A percentile compares a stretch with the other conserved stretches of the same genome.
Conservation (phyloP, 2,329 filamentous ascomycete genomes). For the Microdochium bolleyi region DNA sequence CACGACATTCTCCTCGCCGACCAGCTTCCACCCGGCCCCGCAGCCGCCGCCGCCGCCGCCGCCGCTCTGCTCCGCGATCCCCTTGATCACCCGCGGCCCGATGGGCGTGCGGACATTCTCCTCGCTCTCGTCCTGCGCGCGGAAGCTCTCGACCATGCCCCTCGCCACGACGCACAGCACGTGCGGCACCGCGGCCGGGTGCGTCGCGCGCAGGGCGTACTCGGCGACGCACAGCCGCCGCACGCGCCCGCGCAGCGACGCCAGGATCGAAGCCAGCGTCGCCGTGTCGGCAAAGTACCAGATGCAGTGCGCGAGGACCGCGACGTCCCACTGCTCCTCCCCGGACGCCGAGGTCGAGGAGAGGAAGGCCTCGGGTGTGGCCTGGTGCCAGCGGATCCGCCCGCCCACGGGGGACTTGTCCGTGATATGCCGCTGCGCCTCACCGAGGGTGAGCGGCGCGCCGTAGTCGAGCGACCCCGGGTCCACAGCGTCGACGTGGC, state of each 20-base stretch:
- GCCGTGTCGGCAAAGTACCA: conserved; percentile 42
- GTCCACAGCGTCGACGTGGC: conserved; percentile 42
- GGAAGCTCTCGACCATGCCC: conserved; percentile 32
- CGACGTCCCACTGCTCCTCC: conserved; percentile 27
- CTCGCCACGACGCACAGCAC: conserved; percentile 41
- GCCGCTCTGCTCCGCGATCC: too few species aligned
- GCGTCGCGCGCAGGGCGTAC: conserved; percentile 31
- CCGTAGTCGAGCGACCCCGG: conserved; percentile 42
- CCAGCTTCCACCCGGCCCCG: conserved; percentile 24
- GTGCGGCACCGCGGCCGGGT: conserved; percentile 33
- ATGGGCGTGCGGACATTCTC: conserved; percentile 41
- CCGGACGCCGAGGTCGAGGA: conserved; percentile 1
- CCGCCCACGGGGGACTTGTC: conserved; percentile 24
- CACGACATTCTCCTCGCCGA: conserved; percentile 25
- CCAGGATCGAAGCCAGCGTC: conserved; percentile 25
- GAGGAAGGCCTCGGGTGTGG: conserved; percentile 26
- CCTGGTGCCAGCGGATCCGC: conserved; percentile 34
- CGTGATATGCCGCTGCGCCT: conserved; percentile 38
- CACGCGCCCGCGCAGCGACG: conserved; percentile 21
- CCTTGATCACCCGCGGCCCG: conserved; percentile 31
- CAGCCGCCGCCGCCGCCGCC: conserved; percentile 16
- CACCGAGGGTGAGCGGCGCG: conserved; percentile 36
- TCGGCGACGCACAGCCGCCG: conserved; percentile 34
- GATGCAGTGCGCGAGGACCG: conserved; percentile 40
- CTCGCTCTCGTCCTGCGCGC: conserved; percentile 17